These are phyloP conservation scores for Alternaria sp. DNA, from an alignment of 2,329 filamentous ascomycete genomes.

Conservation along the genomic window DNA sequence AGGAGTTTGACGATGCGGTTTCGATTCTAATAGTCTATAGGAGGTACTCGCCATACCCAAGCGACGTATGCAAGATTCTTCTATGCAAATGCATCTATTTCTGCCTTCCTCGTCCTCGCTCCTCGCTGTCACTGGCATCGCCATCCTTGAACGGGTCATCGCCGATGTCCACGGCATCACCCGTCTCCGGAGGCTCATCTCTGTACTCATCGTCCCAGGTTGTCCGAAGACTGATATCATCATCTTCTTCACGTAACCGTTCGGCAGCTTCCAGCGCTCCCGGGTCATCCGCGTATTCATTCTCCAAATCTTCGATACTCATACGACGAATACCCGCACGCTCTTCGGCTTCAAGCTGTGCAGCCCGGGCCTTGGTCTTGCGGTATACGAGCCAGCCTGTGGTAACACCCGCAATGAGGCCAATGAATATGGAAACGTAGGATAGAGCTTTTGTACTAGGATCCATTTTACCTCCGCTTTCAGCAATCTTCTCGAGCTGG, in stretches of 20 bases:
- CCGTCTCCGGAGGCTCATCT: conserved; percentile 54
- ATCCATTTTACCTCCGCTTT: conserved; percentile 85
- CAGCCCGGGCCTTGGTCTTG: conserved; percentile 61
- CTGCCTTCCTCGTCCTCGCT: conserved; percentile 8
- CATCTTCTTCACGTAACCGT: conserved; percentile 58
- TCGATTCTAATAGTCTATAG: conserved; percentile 1
- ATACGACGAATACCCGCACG: conserved; percentile 44
- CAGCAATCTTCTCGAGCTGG: conserved; percentile 82
- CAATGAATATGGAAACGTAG: conserved; percentile 80
- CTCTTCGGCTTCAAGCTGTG: conserved; percentile 59
- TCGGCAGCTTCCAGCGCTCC: conserved; percentile 52
- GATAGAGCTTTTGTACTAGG: conserved; percentile 80
- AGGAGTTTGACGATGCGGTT: background rate
- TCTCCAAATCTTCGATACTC: conserved; percentile 49
- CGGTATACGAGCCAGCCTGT: conserved; percentile 89
- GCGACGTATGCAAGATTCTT: background rate
- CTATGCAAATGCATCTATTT: conserved; percentile 11
- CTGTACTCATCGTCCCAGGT: conserved; percentile 56
- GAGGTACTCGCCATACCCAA: background rate
- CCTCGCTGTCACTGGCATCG: conserved; percentile 45
- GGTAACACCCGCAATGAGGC: conserved; percentile 73
- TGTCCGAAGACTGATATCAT: conserved; percentile 61
- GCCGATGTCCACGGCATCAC: conserved; percentile 52
- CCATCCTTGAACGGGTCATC: conserved; percentile 57
- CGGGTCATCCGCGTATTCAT: conserved; percentile 57